Evolutionary conservation across 805 yeast species (phyloP).

Genomic region (Candida argentea): DNA sequence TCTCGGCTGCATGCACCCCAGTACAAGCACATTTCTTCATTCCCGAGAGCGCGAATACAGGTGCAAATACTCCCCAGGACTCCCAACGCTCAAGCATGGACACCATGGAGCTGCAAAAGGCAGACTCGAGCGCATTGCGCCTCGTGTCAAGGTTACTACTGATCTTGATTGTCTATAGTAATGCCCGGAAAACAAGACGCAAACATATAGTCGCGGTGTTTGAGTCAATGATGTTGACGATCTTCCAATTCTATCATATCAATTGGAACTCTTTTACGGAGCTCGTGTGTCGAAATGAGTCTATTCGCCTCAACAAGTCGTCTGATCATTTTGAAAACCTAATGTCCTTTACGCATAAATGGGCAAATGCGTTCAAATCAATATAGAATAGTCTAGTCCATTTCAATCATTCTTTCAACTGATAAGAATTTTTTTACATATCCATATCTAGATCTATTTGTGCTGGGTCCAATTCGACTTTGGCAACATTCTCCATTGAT

Average conservation of each 20-base stretch:
- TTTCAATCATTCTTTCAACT: constrained; percentile 1
- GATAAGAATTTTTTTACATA: constrained; percentile 3
- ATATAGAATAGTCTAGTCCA: constrained; percentile 8
- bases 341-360: constrained; percentile 27
- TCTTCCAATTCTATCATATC: constrained; percentile 31
- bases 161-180: constrained; percentile 22
- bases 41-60: no score
- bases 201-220: constrained; percentile 20
- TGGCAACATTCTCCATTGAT: constrained; percentile 1
- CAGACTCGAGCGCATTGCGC: constrained; percentile 20
- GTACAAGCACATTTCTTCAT: no score
- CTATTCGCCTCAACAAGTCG: constrained; percentile 28
- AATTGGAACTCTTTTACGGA: constrained; percentile 29
- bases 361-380: constrained; percentile 21
- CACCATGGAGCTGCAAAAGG: no score
- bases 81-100: no score
- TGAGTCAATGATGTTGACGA: constrained; percentile 22
- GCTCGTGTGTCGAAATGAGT: constrained; percentile 21
- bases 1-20: constrained; percentile 36
- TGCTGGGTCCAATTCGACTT: constrained; percentile 37
- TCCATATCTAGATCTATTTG: constrained; percentile 50
- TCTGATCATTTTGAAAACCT: constrained; percentile 23
- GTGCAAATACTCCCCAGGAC: no score
- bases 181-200: constrained; percentile 19
- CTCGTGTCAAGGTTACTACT: constrained; percentile 24